A percentile compares a stretch with the other conserved stretches of the same genome.
phyloP scores from a whole-genome alignment of 2,329 filamentous ascomycete species.

The Microdochium paspali region DNA sequence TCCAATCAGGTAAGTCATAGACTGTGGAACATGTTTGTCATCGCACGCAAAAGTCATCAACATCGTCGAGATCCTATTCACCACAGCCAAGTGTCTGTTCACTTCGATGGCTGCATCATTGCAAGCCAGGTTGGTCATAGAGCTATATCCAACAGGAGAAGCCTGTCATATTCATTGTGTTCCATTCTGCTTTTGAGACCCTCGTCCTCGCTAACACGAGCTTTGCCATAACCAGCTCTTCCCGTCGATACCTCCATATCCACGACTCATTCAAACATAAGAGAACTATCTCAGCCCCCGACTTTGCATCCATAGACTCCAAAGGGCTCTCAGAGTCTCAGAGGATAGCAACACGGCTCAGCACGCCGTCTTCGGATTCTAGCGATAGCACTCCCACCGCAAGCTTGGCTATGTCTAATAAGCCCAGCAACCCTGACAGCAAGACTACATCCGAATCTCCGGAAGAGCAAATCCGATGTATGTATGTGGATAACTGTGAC shows the following conservation, averaged over 20 bases:
- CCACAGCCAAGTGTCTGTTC: too few relatives aligned
- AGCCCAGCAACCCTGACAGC: not conserved
- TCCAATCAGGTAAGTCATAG: not conserved
- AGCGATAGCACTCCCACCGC: not conserved
- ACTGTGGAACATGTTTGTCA: too few relatives aligned
- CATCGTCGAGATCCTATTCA: too few relatives aligned
- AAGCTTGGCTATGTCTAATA: not conserved
- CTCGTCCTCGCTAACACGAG: constrained; percentile 3
- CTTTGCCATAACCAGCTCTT: constrained; percentile 5
- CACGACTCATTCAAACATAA: constrained; percentile 28
- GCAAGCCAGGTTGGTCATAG: too few relatives aligned
- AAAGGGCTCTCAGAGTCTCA: constrained; percentile 10
- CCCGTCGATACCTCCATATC: constrained; percentile 4
- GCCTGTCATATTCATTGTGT: too few relatives aligned
- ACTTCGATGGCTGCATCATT: too few relatives aligned
- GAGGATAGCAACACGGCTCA: constrained; percentile 8
- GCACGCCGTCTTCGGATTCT: not conserved
- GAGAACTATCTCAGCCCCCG: constrained; percentile 38
- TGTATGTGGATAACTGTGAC: constrained; percentile 47
- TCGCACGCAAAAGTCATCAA: too few relatives aligned
- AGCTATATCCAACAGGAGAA: too few relatives aligned
- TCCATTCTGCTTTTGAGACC: too few relatives aligned
- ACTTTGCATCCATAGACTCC: constrained; percentile 23
- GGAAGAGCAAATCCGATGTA: constrained; percentile 29
- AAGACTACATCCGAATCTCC: constrained; percentile 2